Conservation (phyloP, 2,329 filamentous ascomycete species). For the Colletotrichum sp. region DNA sequence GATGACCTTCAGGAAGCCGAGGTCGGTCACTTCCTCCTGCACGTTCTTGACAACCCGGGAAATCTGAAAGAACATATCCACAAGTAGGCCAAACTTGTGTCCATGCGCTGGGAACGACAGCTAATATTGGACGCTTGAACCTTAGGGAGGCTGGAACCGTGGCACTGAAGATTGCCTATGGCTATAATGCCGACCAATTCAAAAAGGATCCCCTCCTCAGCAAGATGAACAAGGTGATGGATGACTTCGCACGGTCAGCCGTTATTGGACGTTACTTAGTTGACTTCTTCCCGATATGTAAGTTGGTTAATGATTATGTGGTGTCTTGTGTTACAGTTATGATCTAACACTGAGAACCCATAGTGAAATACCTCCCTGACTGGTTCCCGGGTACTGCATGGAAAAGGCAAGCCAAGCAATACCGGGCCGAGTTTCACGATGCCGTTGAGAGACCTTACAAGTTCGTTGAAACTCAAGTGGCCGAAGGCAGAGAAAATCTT, state of each 20-base stretch:
- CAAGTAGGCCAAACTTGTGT: constrained; percentile 27
- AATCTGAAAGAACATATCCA: constrained; percentile 43
- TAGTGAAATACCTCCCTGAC: constrained; percentile 27
- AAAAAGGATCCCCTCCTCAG: constrained; percentile 13
- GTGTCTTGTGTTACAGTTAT: not conserved
- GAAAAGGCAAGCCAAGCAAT: constrained; percentile 3
- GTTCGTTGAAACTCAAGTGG: constrained; percentile 26
- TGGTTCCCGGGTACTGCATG: constrained; percentile 21
- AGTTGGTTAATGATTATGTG: not conserved
- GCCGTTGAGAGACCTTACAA: constrained; percentile 10
- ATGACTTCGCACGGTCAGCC: constrained; percentile 11
- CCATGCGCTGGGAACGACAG: rapidly evolving
- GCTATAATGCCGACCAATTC: constrained; percentile 16
- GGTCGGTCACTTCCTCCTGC: constrained; percentile 45
- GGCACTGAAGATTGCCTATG: constrained; percentile 19
- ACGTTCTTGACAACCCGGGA: constrained; percentile 41
- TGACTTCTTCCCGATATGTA: constrained; percentile 12
- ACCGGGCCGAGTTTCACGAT: not conserved
- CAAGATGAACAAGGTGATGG: not conserved
- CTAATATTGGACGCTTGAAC: constrained; percentile 24
- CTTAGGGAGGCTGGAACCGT: not conserved
- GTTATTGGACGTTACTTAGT: constrained; percentile 13
- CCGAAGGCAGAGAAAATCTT: not conserved
- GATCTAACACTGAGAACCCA: not conserved
- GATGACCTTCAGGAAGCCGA: constrained; percentile 47